Base-by-base conservation (phyloP, 1,139 yeast species). In the Candida neerlandica region DNA sequence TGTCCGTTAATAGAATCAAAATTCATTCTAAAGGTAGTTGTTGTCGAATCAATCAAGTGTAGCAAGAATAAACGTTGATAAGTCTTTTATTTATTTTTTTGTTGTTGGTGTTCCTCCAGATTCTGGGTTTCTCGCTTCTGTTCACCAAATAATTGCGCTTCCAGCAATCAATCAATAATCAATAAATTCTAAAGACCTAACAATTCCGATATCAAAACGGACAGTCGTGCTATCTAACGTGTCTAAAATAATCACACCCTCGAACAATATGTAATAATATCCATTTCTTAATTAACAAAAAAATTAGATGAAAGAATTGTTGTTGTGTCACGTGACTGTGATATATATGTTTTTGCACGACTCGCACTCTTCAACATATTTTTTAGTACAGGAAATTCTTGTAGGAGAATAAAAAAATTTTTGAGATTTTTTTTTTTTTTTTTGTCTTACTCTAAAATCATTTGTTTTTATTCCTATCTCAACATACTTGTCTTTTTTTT, bases 1-100 rank as follows among this genome's bases (percentile, higher is more conserved):
- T 60, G 69, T 16, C 68, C 68, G 49, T 61, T 60, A 49, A 41
- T 46, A 14, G 49, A 46, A 27, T 46, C 49, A 16, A 46, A 46
- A 43, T 46, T 46, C 49, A 46, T 46, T 18, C 23, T 32, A n/a
- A n/a, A n/a, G 9, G 35, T 7, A 5, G 35, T n/a, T n/a, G 35
- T n/a, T n/a, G 35, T n/a, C n/a, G 35, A 27, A 15, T 32, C n/a
- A 16, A 12, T 12, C 11, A 32, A 32, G 5, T 15, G 35, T 32
- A 37, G 40, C 27, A 37, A 19, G 14, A 37, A 19, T 19, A 19
- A 37, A n/a, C 23, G 5, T 6, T 7, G 27, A 10, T 12, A 11
- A 30, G 14, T 30, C 12, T 32, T n/a, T 9, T 32, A 32, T 32
- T 32, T 32, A 12, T 32, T 15, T 32, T 32, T 32, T n/a, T n/a